These are phyloP conservation scores for Blastobotrys muscicola DNA, from an alignment of 805 yeast genomes.

Conservation along the genomic window DNA sequence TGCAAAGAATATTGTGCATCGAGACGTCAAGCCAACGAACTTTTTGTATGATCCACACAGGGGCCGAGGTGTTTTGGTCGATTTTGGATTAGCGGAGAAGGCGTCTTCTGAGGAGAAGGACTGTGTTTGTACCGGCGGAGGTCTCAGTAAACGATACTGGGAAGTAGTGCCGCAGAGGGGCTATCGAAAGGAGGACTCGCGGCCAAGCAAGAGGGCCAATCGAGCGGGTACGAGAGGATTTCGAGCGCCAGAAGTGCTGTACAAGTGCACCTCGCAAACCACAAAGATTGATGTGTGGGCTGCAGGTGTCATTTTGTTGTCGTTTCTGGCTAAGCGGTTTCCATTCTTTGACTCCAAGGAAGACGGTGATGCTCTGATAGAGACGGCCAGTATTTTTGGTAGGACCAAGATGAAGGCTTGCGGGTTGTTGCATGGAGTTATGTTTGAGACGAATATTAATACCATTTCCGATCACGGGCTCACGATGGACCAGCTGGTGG, in stretches of 20 bases:
- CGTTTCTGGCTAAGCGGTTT: constrained; percentile 68
- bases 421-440: constrained; percentile 82
- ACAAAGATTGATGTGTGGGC: constrained; percentile 87
- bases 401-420: constrained; percentile 57
- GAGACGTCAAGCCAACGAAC: constrained; percentile 86
- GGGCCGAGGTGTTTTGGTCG: constrained; percentile 74
- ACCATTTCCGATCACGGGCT: constrained; percentile 38
- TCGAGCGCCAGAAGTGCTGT: constrained; percentile 85
- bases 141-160: constrained; percentile 10
- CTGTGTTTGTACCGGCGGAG: constrained; percentile 12
- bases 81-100: constrained; percentile 84
- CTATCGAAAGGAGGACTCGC: constrained; percentile 75
- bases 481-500: constrained; percentile 34
- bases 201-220: constrained; percentile 88
- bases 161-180: constrained; percentile 39
- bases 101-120: constrained; percentile 21
- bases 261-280: constrained; percentile 77
- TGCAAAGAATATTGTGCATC: constrained; percentile 67
- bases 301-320: constrained; percentile 78
- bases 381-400: constrained; percentile 76
- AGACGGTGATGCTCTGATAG: constrained; percentile 85
- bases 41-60: constrained; percentile 58
- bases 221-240: constrained; percentile 96
- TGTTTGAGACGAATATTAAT: constrained; percentile 58
- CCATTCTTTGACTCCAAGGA: constrained; percentile 93